A percentile compares a stretch with the other conserved stretches of the same genome.
Conservation (phyloP, 1,284 basidiomycete genomes). For the Sanghuangporus weigelae region DNA sequence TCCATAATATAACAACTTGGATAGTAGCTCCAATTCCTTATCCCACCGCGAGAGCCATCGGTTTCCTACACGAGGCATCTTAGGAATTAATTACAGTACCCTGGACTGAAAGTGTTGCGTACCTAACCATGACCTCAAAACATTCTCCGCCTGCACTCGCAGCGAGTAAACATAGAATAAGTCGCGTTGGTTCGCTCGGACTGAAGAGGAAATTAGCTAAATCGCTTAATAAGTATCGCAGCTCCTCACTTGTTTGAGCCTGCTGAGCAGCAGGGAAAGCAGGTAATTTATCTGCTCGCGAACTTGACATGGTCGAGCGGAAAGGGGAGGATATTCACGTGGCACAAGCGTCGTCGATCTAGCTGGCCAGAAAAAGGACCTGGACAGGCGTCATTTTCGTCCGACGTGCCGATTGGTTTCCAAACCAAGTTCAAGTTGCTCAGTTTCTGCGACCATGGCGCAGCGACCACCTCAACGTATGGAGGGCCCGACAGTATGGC, state of each 20-base stretch:
- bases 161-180: constrained; percentile 71
- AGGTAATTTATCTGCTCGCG: constrained; percentile 25
- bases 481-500: constrained; percentile 61
- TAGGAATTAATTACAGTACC: background rate
- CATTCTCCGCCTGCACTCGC: constrained; percentile 71
- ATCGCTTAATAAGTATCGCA: background rate
- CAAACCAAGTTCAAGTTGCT: background rate
- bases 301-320: constrained; percentile 1
- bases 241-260: constrained; percentile 75
- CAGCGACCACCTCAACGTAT: constrained; percentile 40
- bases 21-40: constrained; percentile 69
- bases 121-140: constrained; percentile 78
- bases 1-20: constrained; percentile 71
- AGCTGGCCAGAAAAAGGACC: background rate
- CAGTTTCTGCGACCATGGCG: constrained; percentile 31
- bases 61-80: constrained; percentile 50
- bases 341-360: background rate
- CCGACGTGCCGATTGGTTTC: too few relatives aligned
- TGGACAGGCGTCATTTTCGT: background rate
- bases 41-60: constrained; percentile 81
- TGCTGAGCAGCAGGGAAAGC: constrained; percentile 72
- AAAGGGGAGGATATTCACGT: background rate
- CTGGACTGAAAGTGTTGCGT: constrained; percentile 22
- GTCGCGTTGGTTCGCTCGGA: constrained; percentile 84
- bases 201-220: constrained; percentile 34